Conservation (phyloP, 306 rosid species). For the Canavalia ensiformis region DNA sequence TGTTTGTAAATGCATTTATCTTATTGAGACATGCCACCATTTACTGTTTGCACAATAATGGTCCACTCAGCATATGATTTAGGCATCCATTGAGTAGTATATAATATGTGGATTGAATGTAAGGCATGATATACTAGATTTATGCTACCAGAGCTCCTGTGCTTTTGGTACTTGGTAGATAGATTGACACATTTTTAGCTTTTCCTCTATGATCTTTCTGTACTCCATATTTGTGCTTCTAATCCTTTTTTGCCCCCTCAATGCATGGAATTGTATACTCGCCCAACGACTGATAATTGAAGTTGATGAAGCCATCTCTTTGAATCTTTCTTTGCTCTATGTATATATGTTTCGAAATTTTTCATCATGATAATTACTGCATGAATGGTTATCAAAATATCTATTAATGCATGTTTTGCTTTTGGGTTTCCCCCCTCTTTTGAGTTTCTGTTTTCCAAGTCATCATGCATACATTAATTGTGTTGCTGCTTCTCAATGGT, state of each 20-base stretch:
- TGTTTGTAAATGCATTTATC: constrained; percentile 4
- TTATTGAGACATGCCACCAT: not conserved
- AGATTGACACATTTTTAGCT: not conserved
- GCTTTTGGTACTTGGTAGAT: not conserved
- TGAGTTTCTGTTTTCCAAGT: not conserved
- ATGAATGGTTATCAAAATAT: constrained; percentile 15
- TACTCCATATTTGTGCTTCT: not conserved
- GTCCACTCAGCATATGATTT: not conserved
- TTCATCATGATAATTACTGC: not conserved
- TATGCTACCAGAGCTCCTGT: constrained; percentile 7
- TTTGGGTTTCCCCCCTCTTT: not conserved
- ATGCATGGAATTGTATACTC: not conserved
- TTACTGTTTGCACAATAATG: constrained; percentile 19
- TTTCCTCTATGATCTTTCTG: not conserved
- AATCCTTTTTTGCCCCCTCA: too few relatives aligned
- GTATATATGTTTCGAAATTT: not conserved
- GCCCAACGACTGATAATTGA: not conserved
- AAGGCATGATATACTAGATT: constrained; percentile 2
- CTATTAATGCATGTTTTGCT: not conserved
- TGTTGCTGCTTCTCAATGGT: not conserved
- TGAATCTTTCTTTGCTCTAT: not conserved
- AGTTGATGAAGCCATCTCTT: not conserved
- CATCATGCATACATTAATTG: not conserved
- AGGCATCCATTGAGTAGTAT: constrained; percentile 18
- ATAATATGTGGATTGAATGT: not conserved